Base-by-base conservation (phyloP, 1,284 basidiomycete species). In the Termitomyces sp. region DNA sequence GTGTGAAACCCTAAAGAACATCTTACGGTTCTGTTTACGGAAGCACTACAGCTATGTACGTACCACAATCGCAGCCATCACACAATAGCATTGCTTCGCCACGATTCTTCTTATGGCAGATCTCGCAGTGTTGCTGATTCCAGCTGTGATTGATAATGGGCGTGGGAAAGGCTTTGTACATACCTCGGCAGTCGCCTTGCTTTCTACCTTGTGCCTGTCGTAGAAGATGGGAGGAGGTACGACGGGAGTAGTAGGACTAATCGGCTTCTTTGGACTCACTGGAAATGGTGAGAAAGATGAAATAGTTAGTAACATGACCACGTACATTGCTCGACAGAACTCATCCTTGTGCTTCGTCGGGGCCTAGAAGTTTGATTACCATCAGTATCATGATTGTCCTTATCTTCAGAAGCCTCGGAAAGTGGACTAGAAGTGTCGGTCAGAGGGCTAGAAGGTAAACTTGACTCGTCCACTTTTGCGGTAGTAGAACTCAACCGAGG, bases 31-130 rank as follows among this genome's bases (percentile, higher is more conserved):
- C 38, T 43, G 45, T 60, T 33, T 55, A 50, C 34, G 34, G 21
- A 17, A 55, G 47, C 28, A 57, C 46, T 4, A 13, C n/a, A 26
- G 28, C 33, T 12, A 56, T 41, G 28, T 31, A 74, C 83, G 64
- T 67, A 92, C 92, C 94, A 66, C 91, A 88, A 73, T 98, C 95
- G 73, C 97, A 99, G 24, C 93, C 94, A 70, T 98, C 95, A 70
- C 97, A 99, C 0, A 98, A 80, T 24, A 99, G 77, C 84, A 98
- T 98, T 69, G 92, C 87, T 59, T 89, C 86, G 15, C 86, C 92
- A 54, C 86, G 83, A 67, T 95, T 90, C 67, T 91, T 92, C 70
- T 88, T 87, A 60, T 89, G 82, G 70, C 94, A 98, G 44, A 97
- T 85, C 73, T 98, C 94, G 70, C 94, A 98, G 54, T 84, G 83